These are phyloP conservation scores for Arthrinium puccinioides DNA, from an alignment of 2,329 filamentous ascomycete species.

Conservation along the genomic window DNA sequence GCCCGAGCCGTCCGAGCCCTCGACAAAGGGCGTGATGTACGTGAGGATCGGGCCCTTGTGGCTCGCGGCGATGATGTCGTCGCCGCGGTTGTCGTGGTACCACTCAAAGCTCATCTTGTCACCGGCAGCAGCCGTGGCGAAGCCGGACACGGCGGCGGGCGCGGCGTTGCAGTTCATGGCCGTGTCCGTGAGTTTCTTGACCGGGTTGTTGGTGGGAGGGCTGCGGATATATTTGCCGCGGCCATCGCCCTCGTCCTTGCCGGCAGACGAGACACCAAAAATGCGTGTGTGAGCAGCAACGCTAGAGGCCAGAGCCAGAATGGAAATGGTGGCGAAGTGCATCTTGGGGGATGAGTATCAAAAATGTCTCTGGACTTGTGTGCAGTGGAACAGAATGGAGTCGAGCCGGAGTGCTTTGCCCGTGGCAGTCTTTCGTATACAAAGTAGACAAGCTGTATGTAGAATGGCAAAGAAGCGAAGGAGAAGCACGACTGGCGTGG, in stretches of 20 bases:
- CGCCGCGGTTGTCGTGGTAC: conserved; percentile 40
- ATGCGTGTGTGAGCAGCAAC: conserved; percentile 38
- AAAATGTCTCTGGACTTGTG: not conserved
- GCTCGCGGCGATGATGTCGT: conserved; percentile 46
- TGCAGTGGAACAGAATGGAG: no score
- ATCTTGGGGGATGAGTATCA: conserved; percentile 21
- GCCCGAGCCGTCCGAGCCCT: conserved; percentile 28
- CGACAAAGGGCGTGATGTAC: conserved; percentile 39
- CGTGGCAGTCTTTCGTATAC: no score
- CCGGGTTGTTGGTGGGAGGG: conserved; percentile 34
- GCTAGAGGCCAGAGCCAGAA: conserved; percentile 25
- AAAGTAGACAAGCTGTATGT: no score
- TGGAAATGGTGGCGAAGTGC: conserved; percentile 20
- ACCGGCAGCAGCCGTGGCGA: conserved; percentile 37
- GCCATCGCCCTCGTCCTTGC: conserved; percentile 34
- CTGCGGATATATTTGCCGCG: conserved; percentile 33
- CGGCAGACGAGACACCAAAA: conserved; percentile 40
- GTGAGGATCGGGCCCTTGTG: conserved; percentile 47
- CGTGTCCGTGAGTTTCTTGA: conserved; percentile 35
- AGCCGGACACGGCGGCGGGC: conserved; percentile 33
- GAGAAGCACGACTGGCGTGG: no score
- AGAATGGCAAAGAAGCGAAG: no score
- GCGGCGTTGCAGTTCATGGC: conserved; percentile 38
- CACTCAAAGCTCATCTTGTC: conserved; percentile 41
- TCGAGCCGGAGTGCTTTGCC: no score